phyloP scores from a whole-genome alignment of 116 monocot species.

The Posidonia oceanica region DNA sequence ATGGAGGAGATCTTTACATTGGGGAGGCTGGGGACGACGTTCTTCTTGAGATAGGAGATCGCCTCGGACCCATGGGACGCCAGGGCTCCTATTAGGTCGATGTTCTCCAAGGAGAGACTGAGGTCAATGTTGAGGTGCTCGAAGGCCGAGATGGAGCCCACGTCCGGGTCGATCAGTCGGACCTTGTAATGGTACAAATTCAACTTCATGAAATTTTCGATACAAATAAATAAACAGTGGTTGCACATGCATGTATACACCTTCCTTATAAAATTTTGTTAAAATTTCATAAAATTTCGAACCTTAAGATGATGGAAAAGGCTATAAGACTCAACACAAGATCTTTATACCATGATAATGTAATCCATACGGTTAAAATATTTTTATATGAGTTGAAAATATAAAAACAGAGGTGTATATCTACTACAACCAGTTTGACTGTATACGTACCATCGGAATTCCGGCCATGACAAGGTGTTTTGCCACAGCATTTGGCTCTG shows the following conservation, averaged over 20 bases:
- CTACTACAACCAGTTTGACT: too few relatives aligned
- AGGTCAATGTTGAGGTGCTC: constrained; percentile 5
- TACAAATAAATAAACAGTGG: too few relatives aligned
- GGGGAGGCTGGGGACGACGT: not conserved
- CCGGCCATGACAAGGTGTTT: not conserved
- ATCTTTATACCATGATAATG: too few relatives aligned
- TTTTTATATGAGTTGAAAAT: too few relatives aligned
- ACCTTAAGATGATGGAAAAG: too few relatives aligned
- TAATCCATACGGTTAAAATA: too few relatives aligned
- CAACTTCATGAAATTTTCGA: too few relatives aligned
- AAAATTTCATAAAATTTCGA: too few relatives aligned
- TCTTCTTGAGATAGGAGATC: not conserved
- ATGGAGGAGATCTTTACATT: constrained; percentile 3
- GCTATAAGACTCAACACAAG: too few relatives aligned
- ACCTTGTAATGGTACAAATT: not conserved
- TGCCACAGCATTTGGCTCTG: not conserved
- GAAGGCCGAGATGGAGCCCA: constrained; percentile 7
- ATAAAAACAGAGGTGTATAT: too few relatives aligned
- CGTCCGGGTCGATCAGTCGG: constrained; percentile 8
- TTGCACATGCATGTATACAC: too few relatives aligned
- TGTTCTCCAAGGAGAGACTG: constrained; percentile 3
- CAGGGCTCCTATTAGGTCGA: not conserved
- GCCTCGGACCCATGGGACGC: not conserved
- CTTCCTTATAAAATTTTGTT: too few relatives aligned
- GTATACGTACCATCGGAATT: not conserved